These are phyloP conservation scores for Arabis alpina DNA, from an alignment of 345 rosid genomes.

Conservation along the genomic window DNA sequence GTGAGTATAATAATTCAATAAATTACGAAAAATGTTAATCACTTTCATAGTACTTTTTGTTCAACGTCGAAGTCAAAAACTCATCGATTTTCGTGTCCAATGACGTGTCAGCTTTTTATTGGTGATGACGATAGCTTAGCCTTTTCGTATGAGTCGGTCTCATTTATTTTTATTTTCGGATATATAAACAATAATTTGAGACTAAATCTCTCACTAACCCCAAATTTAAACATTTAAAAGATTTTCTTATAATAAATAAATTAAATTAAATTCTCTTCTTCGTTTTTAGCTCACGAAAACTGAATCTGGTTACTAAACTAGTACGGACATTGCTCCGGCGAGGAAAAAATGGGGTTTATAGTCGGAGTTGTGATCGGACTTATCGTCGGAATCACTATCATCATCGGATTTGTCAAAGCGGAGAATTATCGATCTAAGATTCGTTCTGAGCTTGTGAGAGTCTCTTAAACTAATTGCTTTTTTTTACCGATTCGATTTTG, in stretches of 20 bases:
- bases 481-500: constrained; percentile 2
- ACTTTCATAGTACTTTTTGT: too few relatives aligned
- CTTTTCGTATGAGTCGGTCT: not conserved
- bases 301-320: constrained; percentile 28
- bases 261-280: not conserved
- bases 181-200: too few relatives aligned
- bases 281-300: not conserved
- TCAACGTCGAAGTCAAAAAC: not conserved
- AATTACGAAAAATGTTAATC: too few relatives aligned
- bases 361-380: constrained; percentile 74
- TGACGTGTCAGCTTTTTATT: not conserved
- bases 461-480: not conserved
- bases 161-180: too few relatives aligned
- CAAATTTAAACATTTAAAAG: not conserved
- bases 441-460: constrained; percentile 78
- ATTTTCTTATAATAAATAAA: not conserved
- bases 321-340: constrained; percentile 32
- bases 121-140: not conserved
- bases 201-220: constrained; percentile 4
- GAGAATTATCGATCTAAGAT: constrained; percentile 89
- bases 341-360: constrained; percentile 58
- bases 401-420: constrained; percentile 73
- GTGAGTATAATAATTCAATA: too few relatives aligned
- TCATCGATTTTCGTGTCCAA: not conserved
- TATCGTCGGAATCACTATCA: constrained; percentile 62